A percentile compares a stretch with the other conserved stretches of the same genome.
These are phyloP conservation scores for Plenodomus lindquistii DNA, from an alignment of 2,329 filamentous ascomycete species.

Conservation along the genomic window DNA sequence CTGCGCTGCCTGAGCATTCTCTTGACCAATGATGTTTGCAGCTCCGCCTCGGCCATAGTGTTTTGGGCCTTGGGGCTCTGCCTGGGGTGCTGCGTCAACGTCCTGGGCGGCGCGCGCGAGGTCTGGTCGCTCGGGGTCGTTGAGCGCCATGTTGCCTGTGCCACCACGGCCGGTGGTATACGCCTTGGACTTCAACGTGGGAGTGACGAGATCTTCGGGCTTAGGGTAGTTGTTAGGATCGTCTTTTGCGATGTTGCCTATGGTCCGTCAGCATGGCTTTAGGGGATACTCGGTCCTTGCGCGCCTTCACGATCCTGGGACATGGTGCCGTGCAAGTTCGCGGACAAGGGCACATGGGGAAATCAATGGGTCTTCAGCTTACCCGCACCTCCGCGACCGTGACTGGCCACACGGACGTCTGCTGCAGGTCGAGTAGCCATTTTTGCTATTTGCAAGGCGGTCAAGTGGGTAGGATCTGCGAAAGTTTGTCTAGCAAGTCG, in stretches of 20 bases:
- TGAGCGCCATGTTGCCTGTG: slow-evolving; percentile 83
- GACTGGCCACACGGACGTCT: slow-evolving; percentile 53
- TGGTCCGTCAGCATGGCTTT: slow-evolving; percentile 1
- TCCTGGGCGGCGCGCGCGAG: slow-evolving; percentile 81
- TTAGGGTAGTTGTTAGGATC: slow-evolving; percentile 38
- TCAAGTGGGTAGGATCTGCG: not conserved
- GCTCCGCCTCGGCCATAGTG: slow-evolving; percentile 76
- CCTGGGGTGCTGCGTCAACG: slow-evolving; percentile 61
- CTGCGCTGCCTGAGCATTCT: slow-evolving; percentile 36
- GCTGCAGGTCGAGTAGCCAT: slow-evolving; percentile 30
- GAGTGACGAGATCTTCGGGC: slow-evolving; percentile 72
- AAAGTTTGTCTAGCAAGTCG: slow-evolving; percentile 7
- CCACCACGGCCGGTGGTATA: slow-evolving; percentile 91
- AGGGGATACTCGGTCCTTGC: not conserved
- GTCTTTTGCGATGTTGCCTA: slow-evolving; percentile 54
- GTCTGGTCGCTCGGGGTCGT: slow-evolving; percentile 66
- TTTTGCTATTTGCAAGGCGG: not conserved
- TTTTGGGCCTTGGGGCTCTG: slow-evolving; percentile 62
- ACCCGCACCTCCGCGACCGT: slow-evolving; percentile 78
- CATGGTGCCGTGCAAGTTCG: not conserved
- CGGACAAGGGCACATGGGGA: not conserved
- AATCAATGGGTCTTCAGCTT: slow-evolving; percentile 18
- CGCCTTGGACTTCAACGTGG: slow-evolving; percentile 77
- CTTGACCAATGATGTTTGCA: slow-evolving; percentile 61
- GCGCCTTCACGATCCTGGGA: not conserved